These are phyloP conservation scores for Eruca vesicaria DNA, from an alignment of 441 rosid genomes.

Conservation along the genomic window DNA sequence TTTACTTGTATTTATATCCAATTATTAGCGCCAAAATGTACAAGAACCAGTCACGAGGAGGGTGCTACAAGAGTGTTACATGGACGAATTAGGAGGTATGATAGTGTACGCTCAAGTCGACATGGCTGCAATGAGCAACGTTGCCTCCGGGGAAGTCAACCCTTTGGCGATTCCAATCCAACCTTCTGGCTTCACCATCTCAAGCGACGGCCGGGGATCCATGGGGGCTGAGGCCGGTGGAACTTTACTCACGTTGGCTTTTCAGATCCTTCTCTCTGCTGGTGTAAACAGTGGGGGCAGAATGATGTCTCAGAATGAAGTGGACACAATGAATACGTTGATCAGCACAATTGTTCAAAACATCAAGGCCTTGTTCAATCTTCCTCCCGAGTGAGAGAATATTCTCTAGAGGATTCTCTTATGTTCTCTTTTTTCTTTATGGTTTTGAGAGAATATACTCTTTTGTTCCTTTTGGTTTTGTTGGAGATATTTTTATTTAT, in stretches of 20 bases:
- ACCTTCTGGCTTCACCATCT: slow-evolving; percentile 72
- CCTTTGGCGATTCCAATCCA: slow-evolving; percentile 44
- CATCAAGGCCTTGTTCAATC: slow-evolving; percentile 45
- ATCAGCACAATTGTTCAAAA: slow-evolving; percentile 52
- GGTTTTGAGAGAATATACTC: slow-evolving; percentile 30
- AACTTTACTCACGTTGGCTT: slow-evolving; percentile 51
- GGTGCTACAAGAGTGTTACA: slow-evolving; percentile 60
- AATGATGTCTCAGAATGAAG: too few relatives aligned
- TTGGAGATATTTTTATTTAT: slow-evolving; percentile 5
- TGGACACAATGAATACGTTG: slow-evolving; percentile 48
- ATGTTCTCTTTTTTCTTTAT: too few relatives aligned
- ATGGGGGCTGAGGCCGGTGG: slow-evolving; percentile 1
- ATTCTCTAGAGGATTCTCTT: slow-evolving; percentile 18
- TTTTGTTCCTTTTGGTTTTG: background rate
- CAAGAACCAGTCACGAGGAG: slow-evolving; percentile 23
- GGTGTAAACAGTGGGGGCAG: background rate
- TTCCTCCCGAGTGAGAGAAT: slow-evolving; percentile 37
- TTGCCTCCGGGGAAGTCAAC: slow-evolving; percentile 37
- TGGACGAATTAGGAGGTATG: slow-evolving; percentile 47
- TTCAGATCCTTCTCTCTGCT: slow-evolving; percentile 53
- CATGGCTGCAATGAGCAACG: slow-evolving; percentile 32
- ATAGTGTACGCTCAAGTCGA: slow-evolving; percentile 63
- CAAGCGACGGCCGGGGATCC: slow-evolving; percentile 43
- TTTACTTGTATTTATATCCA: background rate
- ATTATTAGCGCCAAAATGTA: slow-evolving; percentile 18